phyloP scores from a whole-genome alignment of 2,329 filamentous ascomycete genomes.

The Emergomyces orientalis region DNA sequence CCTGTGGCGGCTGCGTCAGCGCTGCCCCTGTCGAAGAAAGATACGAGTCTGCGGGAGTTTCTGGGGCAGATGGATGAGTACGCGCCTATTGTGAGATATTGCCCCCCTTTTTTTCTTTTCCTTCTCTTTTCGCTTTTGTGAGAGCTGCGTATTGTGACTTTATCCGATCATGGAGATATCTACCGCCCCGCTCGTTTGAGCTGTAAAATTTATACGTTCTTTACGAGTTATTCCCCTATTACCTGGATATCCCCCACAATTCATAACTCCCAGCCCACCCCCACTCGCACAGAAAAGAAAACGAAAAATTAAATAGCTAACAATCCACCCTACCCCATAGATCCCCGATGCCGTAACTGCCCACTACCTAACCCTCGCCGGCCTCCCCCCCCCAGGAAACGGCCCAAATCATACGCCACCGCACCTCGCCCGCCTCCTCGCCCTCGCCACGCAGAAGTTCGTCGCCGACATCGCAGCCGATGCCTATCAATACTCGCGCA shows the following conservation, averaged over 20 bases:
- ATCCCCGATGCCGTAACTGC: constrained; percentile 96
- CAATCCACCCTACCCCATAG: constrained; percentile 39
- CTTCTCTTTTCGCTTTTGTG: background rate
- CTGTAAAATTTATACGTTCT: no score
- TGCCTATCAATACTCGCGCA: constrained; percentile 94
- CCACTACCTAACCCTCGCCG: constrained; percentile 94
- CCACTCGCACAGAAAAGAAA: background rate
- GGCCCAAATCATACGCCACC: constrained; percentile 70
- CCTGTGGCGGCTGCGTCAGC: constrained; percentile 20
- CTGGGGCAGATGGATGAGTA: constrained; percentile 96
- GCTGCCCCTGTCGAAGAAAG: constrained; percentile 66
- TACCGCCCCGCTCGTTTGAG: no score
- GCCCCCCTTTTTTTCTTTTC: constrained; percentile 15
- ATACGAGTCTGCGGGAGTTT: constrained; percentile 86
- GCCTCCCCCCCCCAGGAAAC: constrained; percentile 75
- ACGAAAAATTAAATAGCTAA: background rate
- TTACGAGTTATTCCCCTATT: no score
- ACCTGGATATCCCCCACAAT: no score
- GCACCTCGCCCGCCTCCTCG: constrained; percentile 82
- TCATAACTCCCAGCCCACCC: constrained; percentile 6
- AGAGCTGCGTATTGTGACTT: constrained; percentile 55
- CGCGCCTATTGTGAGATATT: constrained; percentile 70
- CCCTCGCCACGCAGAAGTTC: constrained; percentile 98
- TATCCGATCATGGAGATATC: background rate
- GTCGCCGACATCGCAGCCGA: constrained; percentile 95